Conservation (phyloP, 345 rosid genomes). For the Eucalyptus curtisii region DNA sequence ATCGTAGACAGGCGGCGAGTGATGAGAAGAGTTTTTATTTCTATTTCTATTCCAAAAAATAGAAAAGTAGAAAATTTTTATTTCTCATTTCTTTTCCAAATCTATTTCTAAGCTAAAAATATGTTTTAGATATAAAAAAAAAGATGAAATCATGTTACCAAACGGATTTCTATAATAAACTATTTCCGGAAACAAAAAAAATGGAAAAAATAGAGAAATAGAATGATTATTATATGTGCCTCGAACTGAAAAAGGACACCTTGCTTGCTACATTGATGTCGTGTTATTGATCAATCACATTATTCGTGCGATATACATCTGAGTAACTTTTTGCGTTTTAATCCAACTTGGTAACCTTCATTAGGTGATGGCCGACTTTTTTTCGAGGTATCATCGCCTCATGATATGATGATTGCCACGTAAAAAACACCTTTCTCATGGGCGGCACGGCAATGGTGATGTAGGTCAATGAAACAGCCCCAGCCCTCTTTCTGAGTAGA, state of each 20-base stretch:
- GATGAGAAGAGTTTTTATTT: no score
- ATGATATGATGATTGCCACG: neutral
- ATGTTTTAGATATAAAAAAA: rapidly evolving
- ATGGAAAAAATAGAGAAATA: rapidly evolving
- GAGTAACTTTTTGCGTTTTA: neutral
- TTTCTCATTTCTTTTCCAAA: neutral
- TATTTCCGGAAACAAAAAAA: rapidly evolving
- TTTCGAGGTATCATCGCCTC: neutral
- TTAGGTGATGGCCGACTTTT: neutral
- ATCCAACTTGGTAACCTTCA: neutral
- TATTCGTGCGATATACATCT: neutral
- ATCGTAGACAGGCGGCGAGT: rapidly evolving
- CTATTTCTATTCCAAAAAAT: rapidly evolving
- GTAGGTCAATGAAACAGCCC: neutral
- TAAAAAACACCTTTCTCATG: neutral
- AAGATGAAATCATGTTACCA: rapidly evolving
- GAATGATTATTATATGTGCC: rapidly evolving
- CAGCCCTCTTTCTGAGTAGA: neutral
- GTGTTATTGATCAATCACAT: neutral
- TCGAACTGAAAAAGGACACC: rapidly evolving
- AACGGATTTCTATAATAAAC: rapidly evolving
- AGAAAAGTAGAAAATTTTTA: no score
- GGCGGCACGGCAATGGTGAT: neutral
- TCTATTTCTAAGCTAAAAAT: no score
- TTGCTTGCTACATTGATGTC: rapidly evolving